Evolutionary conservation across 1,139 yeast genomes (phyloP), one percentile per base, ranked within the genome.

Genomic region (Candida neerlandica): DNA sequence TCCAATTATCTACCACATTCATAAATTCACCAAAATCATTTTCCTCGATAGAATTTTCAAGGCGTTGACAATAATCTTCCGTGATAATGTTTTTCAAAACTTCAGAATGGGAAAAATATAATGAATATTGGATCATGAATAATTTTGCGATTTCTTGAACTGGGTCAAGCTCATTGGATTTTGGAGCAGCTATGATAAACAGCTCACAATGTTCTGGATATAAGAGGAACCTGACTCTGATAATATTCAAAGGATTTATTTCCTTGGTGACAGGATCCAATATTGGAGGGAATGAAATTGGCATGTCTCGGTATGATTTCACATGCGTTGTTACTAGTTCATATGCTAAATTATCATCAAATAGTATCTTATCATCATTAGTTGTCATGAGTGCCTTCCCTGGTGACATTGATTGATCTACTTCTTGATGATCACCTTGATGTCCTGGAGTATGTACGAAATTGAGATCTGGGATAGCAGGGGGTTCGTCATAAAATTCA

Each of bases 81-180:
- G 65, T 64, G 9, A 78, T 67, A 4, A 64, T 64, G 29, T 64
- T 64, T 57, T 63, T 80, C 57, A 66, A 75, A 58, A 49, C 62
- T 47, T 43, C 62, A 18, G 66, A 77, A 62, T 63, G 82, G 57
- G 62, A 70, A 52, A 76, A 75, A 55, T 71, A 76, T 15, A 76
- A 60, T 2, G 75, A 66, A 49, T 62, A 73, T 53, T 76, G 80
- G 23, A 75, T 70, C 64, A 73, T 76, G 50, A 75, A 70, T 7
- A 75, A 55, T 54, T 70, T 80, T 19, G 86, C 88, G 44, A 90
- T 78, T 60, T 91, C 97, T 44, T 75, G 78, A 55, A 87, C 71
- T 3, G 96, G 94, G 59, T 88, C 85, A 51, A 86, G 73, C 54
- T 83, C 88, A 48, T 80, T 80, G 45, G 74, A 70, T 53, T 78